phyloP scores from a whole-genome alignment of 345 rosid species.

The Camelina hispida region DNA sequence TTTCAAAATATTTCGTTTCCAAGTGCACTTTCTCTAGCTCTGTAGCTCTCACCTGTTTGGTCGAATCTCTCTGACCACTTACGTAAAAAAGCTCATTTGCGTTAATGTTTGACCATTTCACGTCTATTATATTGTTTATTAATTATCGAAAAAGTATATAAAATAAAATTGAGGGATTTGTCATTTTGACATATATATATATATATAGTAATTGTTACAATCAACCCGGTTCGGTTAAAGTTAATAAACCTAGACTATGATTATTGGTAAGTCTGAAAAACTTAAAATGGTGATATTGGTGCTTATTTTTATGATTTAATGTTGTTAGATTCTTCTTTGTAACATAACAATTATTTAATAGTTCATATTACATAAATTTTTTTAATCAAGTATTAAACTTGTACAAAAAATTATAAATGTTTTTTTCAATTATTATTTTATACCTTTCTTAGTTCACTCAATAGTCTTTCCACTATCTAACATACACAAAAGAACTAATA shows the following conservation, averaged over 20 bases:
- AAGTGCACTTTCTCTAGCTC: neutral
- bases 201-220: neutral
- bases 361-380: no score
- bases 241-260: neutral
- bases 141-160: neutral
- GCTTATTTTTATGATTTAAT: neutral
- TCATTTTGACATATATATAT: neutral
- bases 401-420: no score
- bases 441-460: no score
- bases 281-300: neutral
- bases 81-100: slow-evolving; percentile 22
- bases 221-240: neutral
- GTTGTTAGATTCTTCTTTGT: neutral
- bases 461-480: no score
- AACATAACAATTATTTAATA: no score
- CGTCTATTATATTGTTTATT: neutral
- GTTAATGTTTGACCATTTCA: slow-evolving; percentile 30
- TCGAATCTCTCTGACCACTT: slow-evolving; percentile 32
- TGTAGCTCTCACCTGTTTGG: slow-evolving; percentile 25
- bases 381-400: no score
- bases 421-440: no score
- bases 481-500: no score
- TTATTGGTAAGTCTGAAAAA: neutral
- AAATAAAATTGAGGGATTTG: neutral
- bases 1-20: slow-evolving; percentile 12